Conservation (phyloP, 1,139 yeast genomes). For the Eremothecium coryli region DNA sequence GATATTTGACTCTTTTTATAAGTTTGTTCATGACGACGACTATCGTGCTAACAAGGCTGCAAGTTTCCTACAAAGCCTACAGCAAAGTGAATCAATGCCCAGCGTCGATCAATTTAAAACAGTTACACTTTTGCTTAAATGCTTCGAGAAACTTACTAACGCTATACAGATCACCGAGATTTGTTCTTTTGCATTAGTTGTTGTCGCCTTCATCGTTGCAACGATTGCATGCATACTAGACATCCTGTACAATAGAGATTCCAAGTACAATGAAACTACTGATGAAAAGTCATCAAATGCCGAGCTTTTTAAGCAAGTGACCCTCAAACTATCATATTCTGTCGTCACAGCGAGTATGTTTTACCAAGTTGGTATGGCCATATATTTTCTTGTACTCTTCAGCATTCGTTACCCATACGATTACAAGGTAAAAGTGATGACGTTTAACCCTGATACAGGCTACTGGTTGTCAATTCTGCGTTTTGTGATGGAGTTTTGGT, state of each 20-base stretch:
- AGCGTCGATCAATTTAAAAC: conserved; percentile 5
- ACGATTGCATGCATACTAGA: conserved; percentile 1
- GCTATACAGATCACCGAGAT: conserved; percentile 3
- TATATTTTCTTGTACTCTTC: conserved; percentile 3
- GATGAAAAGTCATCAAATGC: neutral
- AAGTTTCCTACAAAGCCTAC: conserved; percentile 4
- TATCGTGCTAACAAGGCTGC: conserved; percentile 5
- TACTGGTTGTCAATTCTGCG: conserved; percentile 4
- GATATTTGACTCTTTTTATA: conserved; percentile 9
- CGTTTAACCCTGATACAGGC: conserved; percentile 5
- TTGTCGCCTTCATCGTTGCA: neutral
- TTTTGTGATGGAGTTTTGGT: conserved; percentile 5
- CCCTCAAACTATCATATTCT: conserved; percentile 2
- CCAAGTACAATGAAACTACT: neutral
- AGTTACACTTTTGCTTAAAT: conserved; percentile 1
- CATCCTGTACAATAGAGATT: neutral
- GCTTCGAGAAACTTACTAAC: conserved; percentile 2
- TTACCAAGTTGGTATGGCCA: conserved; percentile 5
- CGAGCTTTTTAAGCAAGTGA: conserved; percentile 1
- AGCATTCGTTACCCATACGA: conserved; percentile 5
- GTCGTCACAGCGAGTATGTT: conserved; percentile 4
- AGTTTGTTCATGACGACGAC: conserved; percentile 7
- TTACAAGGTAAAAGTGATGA: conserved; percentile 5
- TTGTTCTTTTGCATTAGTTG: conserved; percentile 3
- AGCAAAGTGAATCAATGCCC: conserved; percentile 2